phyloP scores from a whole-genome alignment of 2,329 filamentous ascomycete genomes.

The Alternaria longipes region DNA sequence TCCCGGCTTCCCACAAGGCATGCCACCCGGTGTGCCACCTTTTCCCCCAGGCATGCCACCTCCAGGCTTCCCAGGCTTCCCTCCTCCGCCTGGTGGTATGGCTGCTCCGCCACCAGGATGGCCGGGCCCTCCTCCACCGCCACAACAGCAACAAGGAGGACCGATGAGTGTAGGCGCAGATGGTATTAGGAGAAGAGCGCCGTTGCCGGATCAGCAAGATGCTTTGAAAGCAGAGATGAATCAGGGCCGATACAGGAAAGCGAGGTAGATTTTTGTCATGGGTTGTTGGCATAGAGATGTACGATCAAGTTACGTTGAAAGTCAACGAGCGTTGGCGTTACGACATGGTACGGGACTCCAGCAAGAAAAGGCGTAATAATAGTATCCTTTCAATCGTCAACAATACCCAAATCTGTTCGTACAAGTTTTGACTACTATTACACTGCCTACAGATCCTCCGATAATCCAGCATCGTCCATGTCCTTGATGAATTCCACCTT shows the following conservation, averaged over 20 bases:
- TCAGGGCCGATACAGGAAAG: constrained; percentile 59
- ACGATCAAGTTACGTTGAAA: background rate
- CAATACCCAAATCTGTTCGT: constrained; percentile 1
- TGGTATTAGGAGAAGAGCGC: constrained; percentile 61
- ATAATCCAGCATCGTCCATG: constrained; percentile 10
- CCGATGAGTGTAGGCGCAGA: constrained; percentile 17
- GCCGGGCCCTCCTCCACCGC: constrained; percentile 28
- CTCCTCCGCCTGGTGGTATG: constrained; percentile 23
- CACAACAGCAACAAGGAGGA: constrained; percentile 32
- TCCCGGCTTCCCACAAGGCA: constrained; percentile 33
- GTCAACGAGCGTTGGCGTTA: constrained; percentile 1
- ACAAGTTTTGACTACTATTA: background rate
- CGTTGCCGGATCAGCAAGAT: constrained; percentile 84
- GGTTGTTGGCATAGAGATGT: background rate
- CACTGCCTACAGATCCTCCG: background rate
- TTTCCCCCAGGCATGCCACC: constrained; percentile 39
- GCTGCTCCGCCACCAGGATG: constrained; percentile 27
- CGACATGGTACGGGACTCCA: background rate
- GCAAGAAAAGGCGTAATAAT: background rate
- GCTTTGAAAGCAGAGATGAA: constrained; percentile 81
- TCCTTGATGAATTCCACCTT: constrained; percentile 35
- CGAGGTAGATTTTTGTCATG: constrained; percentile 19
- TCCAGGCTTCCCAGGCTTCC: constrained; percentile 26
- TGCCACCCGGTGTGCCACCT: constrained; percentile 34
- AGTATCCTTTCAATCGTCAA: background rate